A percentile compares a stretch with the other conserved stretches of the same genome.
Conservation (phyloP, 192 early-diverging fungal species). For the Gamsiella multidivaricata region DNA sequence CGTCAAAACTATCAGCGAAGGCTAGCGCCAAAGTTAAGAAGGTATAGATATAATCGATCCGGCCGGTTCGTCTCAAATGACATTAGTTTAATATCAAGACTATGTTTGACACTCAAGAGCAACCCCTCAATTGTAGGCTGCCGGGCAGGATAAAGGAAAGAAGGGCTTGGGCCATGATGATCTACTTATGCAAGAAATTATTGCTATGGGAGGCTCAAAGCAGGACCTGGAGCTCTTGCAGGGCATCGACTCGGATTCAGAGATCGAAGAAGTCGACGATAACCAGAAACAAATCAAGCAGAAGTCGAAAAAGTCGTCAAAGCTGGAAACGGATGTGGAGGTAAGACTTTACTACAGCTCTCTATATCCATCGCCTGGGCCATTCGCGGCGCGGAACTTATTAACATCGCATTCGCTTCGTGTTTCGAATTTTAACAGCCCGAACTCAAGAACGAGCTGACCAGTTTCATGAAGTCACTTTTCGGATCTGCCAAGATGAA, state of each 20-base stretch:
- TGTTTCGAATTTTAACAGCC: conserved; percentile 15
- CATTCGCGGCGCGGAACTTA: neutral
- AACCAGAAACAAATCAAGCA: neutral
- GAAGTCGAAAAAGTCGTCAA: conserved; percentile 13
- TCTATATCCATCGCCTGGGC: too few species aligned
- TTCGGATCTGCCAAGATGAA: conserved; percentile 35
- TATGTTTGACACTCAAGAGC: too few species aligned
- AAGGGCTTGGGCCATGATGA: conserved; percentile 3
- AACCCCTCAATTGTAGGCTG: neutral
- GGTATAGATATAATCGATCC: neutral
- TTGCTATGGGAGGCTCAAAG: conserved; percentile 48
- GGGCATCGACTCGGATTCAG: conserved; percentile 44
- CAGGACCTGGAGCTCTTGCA: conserved; percentile 37
- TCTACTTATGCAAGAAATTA: conserved; percentile 37
- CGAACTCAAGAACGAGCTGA: conserved; percentile 35
- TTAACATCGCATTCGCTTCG: neutral
- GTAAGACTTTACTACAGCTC: too few species aligned
- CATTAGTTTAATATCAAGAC: too few species aligned
- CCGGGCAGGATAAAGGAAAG: neutral
- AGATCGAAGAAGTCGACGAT: conserved; percentile 16
- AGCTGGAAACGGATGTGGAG: neutral
- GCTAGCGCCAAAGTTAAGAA: neutral
- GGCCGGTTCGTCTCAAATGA: too few species aligned
- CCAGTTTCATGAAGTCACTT: conserved; percentile 48
- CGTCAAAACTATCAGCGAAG: neutral